Conservation (phyloP, 1,284 basidiomycete species). For the Quambalaria eucalypti region DNA sequence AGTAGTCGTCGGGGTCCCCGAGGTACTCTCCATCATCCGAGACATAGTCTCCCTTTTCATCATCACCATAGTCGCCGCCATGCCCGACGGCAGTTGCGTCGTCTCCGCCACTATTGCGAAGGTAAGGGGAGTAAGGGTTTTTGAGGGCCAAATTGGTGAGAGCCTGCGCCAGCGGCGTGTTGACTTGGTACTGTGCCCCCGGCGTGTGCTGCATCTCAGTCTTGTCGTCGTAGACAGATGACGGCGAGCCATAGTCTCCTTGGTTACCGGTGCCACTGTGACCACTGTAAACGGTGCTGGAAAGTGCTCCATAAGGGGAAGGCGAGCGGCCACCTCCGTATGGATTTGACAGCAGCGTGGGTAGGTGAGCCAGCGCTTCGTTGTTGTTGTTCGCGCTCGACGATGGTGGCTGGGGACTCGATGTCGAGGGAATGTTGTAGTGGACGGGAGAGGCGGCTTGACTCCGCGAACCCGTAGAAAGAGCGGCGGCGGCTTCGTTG, state of each 20-base stretch:
- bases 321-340: background rate
- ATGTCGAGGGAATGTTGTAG: background rate
- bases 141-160: no score
- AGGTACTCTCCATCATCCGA: background rate
- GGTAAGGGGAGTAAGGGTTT: constrained; percentile 5
- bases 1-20: constrained; percentile 4
- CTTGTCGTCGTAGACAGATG: constrained; percentile 17
- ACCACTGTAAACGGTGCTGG: no score
- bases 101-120: background rate
- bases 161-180: no score
- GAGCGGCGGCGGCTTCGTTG: constrained; percentile 27
- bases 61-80: background rate
- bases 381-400: background rate
- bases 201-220: constrained; percentile 12
- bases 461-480: constrained; percentile 3
- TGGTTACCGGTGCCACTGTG: background rate
- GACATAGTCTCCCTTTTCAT: background rate
- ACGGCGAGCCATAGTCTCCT: constrained; percentile 13
- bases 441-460: background rate
- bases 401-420: background rate
- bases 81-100: background rate
- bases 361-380: constrained; percentile 3
- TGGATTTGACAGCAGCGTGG: constrained; percentile 5
- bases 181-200: background rate
- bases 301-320: no score